Base-by-base conservation (phyloP, 2,329 filamentous ascomycete genomes). In the Myriosclerotinia curreyana region DNA sequence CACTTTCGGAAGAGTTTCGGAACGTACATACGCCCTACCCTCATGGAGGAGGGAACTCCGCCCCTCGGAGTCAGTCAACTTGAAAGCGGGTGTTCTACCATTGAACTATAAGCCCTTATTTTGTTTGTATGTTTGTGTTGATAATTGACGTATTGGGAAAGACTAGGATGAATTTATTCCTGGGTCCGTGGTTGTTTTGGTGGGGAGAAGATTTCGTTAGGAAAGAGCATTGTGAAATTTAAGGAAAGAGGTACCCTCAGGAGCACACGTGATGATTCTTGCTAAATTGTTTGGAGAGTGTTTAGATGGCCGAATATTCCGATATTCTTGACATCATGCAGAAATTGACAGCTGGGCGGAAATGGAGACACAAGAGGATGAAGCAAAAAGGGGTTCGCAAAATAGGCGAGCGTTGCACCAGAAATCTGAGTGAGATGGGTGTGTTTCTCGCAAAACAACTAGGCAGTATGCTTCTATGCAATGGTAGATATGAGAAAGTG, bases 221-320 rank as follows among this genome's bases (percentile, higher is more conserved):
- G 8, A 42, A 28, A 15, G 8, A 28, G 8, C 9, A 14, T 22
- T 36, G 9, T 38, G 51, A 38, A 40, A 1, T 40, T 25, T 20
- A n/a, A 2, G 6, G n/a, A 54, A 22, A 36, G 31, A 31, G 14
- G 15, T 31, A 31, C 8, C 20, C 5, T 15, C 20, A 3, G 20
- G 12, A 25, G 25, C 3, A 40, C n/a, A 28, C 7, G 15, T 54
- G 2, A 28, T 20, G 15, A 22, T 20, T 1, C 5, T 40, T 40
- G 12, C 2, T 11, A 11, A 11, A 3, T 40, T 28, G 0, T 28
- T n/a, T 31, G 1, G 17, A 15, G 11, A 5, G 5, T 1, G 3
- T 9, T 31, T 2, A 5, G 7, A 15, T 9, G 11, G 20, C 5
- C 34, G 25, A 3, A 22, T n/a, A 5, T 46, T 20, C 12, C 6